A percentile compares a stretch with the other conserved stretches of the same genome.
These are phyloP conservation scores for Citrus inodora DNA, from an alignment of 345 rosid genomes.

Conservation along the genomic window DNA sequence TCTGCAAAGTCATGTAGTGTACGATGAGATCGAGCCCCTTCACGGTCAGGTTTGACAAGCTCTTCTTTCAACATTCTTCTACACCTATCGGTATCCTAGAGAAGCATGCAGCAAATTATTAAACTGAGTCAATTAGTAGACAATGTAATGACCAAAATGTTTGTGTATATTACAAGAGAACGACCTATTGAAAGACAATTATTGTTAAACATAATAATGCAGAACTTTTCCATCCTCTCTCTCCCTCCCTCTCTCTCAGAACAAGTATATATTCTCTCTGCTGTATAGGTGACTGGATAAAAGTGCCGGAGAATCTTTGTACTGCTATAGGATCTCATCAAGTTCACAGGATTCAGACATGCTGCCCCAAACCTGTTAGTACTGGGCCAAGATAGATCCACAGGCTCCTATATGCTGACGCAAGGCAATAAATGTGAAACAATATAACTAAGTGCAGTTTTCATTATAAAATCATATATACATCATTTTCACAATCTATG, in stretches of 20 bases:
- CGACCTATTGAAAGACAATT: background rate
- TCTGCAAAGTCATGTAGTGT: conserved; percentile 91
- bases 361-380: background rate
- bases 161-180: background rate
- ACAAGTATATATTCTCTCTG: background rate
- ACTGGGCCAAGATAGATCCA: background rate
- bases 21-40: conserved; percentile 45
- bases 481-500: background rate
- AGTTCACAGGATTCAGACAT: background rate
- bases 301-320: background rate
- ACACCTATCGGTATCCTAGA: conserved; percentile 64
- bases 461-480: background rate
- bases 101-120: background rate
- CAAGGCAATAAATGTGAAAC: background rate
- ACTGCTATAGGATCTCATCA: background rate
- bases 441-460: background rate
- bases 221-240: background rate
- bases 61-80: conserved; percentile 52
- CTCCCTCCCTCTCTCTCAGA: background rate
- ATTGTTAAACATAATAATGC: background rate
- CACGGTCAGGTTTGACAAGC: conserved; percentile 32
- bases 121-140: background rate
- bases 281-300: background rate
- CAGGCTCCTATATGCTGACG: background rate
- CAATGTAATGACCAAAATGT: background rate